Percentiles rank a stretch among this genome's conserved stretches.
Conservation (phyloP, 768 basidiomycete genomes). For the Lactarius vividus region DNA sequence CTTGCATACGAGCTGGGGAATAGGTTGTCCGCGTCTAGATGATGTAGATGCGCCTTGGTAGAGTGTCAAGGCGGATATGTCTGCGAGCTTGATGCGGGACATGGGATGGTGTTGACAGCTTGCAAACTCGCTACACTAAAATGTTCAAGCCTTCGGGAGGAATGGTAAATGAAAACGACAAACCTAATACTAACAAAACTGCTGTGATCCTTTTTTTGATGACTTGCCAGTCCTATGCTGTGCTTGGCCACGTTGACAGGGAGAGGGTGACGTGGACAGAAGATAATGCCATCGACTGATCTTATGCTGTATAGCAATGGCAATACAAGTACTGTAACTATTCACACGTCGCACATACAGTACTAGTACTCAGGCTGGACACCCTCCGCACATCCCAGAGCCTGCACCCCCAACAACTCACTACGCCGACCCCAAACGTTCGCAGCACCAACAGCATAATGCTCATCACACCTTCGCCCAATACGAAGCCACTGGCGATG, state of each 20-base stretch:
- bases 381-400: slow-evolving; percentile 70
- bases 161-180: background rate
- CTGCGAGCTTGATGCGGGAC: slow-evolving; percentile 69
- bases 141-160: background rate
- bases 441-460: slow-evolving; percentile 72
- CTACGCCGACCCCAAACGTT: slow-evolving; percentile 68
- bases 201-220: background rate
- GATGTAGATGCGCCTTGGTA: slow-evolving; percentile 66
- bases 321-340: too few relatives aligned
- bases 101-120: slow-evolving; percentile 36
- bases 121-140: background rate
- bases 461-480: slow-evolving; percentile 92
- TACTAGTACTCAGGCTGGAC: slow-evolving; percentile 31
- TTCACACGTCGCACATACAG: background rate
- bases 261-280: slow-evolving; percentile 17
- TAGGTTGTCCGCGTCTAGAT: slow-evolving; percentile 60
- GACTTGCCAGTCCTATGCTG: background rate
- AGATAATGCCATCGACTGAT: background rate
- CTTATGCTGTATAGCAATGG: too few relatives aligned
- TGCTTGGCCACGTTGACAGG: slow-evolving; percentile 16
- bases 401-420: slow-evolving; percentile 87
- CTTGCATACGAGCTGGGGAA: slow-evolving; percentile 77
- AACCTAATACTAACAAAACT: slow-evolving; percentile 5
- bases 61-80: slow-evolving; percentile 75
- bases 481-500: slow-evolving; percentile 90